Conservation (phyloP, 768 basidiomycete species). For the Mycena venus region DNA sequence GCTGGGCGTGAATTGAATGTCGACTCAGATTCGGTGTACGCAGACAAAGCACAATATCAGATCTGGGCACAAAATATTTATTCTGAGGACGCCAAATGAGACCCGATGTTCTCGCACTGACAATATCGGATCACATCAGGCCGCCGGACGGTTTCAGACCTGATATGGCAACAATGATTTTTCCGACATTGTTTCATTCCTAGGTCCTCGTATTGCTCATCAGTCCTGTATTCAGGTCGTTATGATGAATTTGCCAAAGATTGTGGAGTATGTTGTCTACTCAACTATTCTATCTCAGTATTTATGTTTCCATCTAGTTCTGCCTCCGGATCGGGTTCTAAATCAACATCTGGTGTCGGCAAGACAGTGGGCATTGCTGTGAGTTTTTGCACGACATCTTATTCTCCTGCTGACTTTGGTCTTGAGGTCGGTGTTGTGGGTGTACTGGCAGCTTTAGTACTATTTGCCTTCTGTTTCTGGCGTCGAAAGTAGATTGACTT, state of each 20-base stretch:
- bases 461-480: slow-evolving; percentile 8
- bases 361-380: slow-evolving; percentile 30
- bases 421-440: slow-evolving; percentile 22
- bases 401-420: background rate
- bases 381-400: background rate
- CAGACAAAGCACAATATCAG: too few relatives aligned
- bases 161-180: too few relatives aligned
- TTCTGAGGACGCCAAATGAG: too few relatives aligned
- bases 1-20: too few relatives aligned
- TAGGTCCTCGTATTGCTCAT: too few relatives aligned
- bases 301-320: background rate
- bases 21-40: too few relatives aligned
- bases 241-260: slow-evolving; percentile 29
- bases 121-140: too few relatives aligned
- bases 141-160: too few relatives aligned
- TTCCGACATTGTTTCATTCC: too few relatives aligned
- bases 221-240: background rate
- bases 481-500: slow-evolving; percentile 8
- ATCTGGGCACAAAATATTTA: too few relatives aligned
- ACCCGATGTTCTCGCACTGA: too few relatives aligned
- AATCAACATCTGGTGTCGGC: background rate
- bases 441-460: slow-evolving; percentile 6
- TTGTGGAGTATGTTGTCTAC: background rate
- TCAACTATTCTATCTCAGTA: background rate
- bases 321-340: background rate